These are phyloP conservation scores for Coniella vitis DNA, from an alignment of 2,329 filamentous ascomycete species.

Conservation along the genomic window DNA sequence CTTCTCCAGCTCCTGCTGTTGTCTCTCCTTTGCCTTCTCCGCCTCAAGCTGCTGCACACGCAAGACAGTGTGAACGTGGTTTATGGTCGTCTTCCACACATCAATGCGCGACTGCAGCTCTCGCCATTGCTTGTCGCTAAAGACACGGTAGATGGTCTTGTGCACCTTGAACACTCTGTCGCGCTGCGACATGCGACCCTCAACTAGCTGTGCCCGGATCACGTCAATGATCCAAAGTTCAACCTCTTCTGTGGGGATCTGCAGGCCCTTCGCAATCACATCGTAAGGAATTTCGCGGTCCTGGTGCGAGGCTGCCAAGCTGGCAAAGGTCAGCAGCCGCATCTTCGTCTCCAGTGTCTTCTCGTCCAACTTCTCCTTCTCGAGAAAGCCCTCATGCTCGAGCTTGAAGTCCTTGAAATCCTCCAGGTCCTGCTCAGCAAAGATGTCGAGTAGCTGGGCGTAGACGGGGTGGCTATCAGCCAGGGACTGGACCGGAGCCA, in stretches of 20 bases:
- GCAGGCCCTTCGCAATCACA: conserved; percentile 75
- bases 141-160: conserved; percentile 92
- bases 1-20: conserved; percentile 61
- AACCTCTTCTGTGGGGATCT: conserved; percentile 75
- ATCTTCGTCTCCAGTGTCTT: conserved; percentile 86
- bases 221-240: conserved; percentile 99
- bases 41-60: conserved; percentile 76
- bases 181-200: conserved; percentile 92
- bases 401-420: conserved; percentile 95
- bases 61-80: conserved; percentile 71
- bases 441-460: conserved; percentile 91
- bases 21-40: conserved; percentile 69
- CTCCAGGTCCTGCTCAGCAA: conserved; percentile 88
- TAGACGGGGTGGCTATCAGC: conserved; percentile 76
- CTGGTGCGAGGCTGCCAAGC: conserved; percentile 77
- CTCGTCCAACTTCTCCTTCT: conserved; percentile 66
- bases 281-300: conserved; percentile 84
- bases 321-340: conserved; percentile 87
- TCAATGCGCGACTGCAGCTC: conserved; percentile 87
- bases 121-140: conserved; percentile 96
- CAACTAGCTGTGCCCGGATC: conserved; percentile 89
- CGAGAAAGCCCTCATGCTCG: conserved; percentile 80
- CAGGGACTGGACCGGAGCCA: conserved; percentile 79
- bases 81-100: conserved; percentile 80
- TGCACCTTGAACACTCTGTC: conserved; percentile 92